Evolutionary conservation across 2,329 filamentous ascomycete genomes (phyloP), one percentile per base, ranked within the genome.

Genomic region (Colletotrichum camelliae): DNA sequence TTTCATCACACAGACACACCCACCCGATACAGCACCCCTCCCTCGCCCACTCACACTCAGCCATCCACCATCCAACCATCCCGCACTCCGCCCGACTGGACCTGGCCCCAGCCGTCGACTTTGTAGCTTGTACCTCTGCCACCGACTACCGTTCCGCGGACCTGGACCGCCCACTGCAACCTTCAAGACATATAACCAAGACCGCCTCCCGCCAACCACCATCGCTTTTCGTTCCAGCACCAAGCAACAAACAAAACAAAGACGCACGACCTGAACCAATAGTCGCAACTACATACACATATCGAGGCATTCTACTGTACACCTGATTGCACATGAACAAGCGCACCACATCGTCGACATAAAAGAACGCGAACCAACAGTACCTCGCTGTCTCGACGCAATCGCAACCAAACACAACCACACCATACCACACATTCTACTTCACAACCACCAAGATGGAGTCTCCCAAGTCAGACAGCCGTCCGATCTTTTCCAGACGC

Each of bases 401-500:
- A 62, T 57, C 21, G 21, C 67, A 18, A 72, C 43, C 58, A 35
- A 61, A n/a, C 61, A 43, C 43, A 33, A 29, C 37, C 16, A 39
- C 64, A 31, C 21, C 74, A 48, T n/a, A 57, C 68, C 16, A 61
- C 27, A 70, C 39, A 72, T 31, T n/a, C 13, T 21, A n/a, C 62
- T 18, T 48, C 35, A 43, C 70, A 70, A 43, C 33, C 21, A 74
- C 67, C 77, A 77, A 64, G 43, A 86, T 86, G 84, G 83, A 85
- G 37, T 80, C 81, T 55, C 79, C 84, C 27, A 81, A 84, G 67
- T 58, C 52, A 24, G 75, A 75, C 24, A 68, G 81, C 70, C 80
- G 81, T 67, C 78, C 81, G 58, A 77, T 83, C 79, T 79, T 83
- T 83, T 80, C 82, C 79, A 82, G 80, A 74, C 81, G 76, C 13